Base-by-base conservation (phyloP, 2,329 filamentous ascomycete genomes). In the Exophiala oligosperma region DNA sequence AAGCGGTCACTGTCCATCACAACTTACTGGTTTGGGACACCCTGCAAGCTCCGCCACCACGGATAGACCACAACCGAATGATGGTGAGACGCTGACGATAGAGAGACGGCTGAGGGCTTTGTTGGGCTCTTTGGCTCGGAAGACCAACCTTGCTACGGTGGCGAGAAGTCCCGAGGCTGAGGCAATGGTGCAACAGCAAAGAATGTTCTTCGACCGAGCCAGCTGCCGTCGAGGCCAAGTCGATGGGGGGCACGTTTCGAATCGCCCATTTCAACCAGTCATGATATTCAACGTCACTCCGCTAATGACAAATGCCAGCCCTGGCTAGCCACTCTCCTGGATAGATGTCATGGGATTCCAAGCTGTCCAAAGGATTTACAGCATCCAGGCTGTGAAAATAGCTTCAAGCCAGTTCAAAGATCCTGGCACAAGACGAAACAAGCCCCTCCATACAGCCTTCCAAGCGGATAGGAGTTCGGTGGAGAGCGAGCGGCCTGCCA, bases 131-230 rank as follows among this genome's bases (percentile, higher is more conserved):
- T 48, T 48, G 26, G 28, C 37, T 38, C 26, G 26, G 28, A 35
- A 17, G 40, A 2, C 23, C 24, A 26, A 48, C 43, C 44, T 24
- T 50, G 38, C 44, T 23, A 40, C 46, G 17, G 7, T 48, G 23
- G 46, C 46, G 7, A 7, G 28, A 44, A 47, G 44, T 24, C 29
- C 54, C 61, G 49, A 63, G 61, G 57, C 61, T 60, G 61, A 56
- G 55, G 61, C 57, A 54, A 29, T 58, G 61, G 57, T 63, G 61
- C 52, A 58, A 63, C 61, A 48, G 12, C 26, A 40, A 53, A 54
- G 23, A 51, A 46, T 41, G 49, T 60, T 52, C 52, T 59, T 50
- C 35, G 29, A 21, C 40, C 29, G 37, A 32, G 35, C 6, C 52
- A 28, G 26, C 38, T 1, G 38, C 43, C 43, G 12, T 9, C 49